These are phyloP conservation scores for Carex sylvatica DNA, from an alignment of 202 grass and related monocot species.

Conservation along the genomic window DNA sequence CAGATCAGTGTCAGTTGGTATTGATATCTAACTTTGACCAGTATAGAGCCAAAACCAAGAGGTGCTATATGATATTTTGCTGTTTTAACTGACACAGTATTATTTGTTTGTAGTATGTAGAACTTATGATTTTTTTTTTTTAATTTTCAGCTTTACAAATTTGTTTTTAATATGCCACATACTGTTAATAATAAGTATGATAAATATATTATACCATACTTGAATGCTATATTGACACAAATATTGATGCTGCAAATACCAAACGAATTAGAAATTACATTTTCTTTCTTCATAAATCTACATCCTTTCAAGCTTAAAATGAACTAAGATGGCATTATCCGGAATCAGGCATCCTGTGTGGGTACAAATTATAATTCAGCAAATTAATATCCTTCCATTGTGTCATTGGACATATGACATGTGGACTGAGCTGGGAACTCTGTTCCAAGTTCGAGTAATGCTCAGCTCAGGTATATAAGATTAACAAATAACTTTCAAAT, in stretches of 20 bases:
- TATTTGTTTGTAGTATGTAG: background rate
- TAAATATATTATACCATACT: background rate
- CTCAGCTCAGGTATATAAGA: background rate
- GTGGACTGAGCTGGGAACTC: too few relatives aligned
- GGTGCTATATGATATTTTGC: background rate
- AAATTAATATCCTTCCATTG: background rate
- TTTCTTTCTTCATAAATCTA: background rate
- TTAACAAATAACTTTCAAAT: background rate
- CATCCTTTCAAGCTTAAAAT: background rate
- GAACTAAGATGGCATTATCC: background rate
- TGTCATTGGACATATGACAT: too few relatives aligned
- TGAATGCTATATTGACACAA: background rate
- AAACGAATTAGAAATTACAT: background rate
- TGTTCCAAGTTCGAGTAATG: background rate
- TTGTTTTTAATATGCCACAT: background rate
- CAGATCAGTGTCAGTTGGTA: background rate
- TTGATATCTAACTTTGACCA: background rate
- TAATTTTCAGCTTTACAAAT: background rate
- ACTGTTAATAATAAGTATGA: background rate
- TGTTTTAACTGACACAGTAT: background rate
- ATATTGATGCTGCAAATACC: background rate
- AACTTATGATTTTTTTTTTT: background rate
- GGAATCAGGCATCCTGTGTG: background rate
- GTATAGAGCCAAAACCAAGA: background rate
- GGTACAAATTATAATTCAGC: background rate